These are phyloP conservation scores for Xylariaceae sp. DNA, from an alignment of 2,329 filamentous ascomycete genomes.

Conservation along the genomic window DNA sequence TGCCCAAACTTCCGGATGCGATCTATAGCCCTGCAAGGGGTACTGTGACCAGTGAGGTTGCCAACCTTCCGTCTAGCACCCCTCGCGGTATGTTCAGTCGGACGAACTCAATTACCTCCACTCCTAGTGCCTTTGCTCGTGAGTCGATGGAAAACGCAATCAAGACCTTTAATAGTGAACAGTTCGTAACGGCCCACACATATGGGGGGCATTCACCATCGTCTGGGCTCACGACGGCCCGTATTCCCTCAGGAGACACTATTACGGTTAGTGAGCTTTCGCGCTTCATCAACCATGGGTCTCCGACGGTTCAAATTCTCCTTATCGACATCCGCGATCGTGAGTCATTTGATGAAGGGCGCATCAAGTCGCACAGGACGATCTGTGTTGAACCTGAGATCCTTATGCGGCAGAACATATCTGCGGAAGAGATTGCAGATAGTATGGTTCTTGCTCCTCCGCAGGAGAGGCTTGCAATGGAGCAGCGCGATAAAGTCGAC, in stretches of 20 bases:
- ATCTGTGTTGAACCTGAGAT: constrained; percentile 88
- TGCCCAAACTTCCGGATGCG: constrained; percentile 73
- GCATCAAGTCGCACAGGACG: constrained; percentile 80
- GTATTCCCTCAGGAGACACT: constrained; percentile 56
- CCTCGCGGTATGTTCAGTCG: constrained; percentile 65
- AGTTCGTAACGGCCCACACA: constrained; percentile 39
- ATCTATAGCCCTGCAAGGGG: constrained; percentile 80
- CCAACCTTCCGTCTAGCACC: constrained; percentile 66
- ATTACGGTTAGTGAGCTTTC: constrained; percentile 73
- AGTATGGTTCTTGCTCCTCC: constrained; percentile 71
- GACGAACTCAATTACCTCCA: constrained; percentile 55
- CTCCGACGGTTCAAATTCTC: constrained; percentile 65
- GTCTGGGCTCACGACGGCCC: constrained; percentile 48
- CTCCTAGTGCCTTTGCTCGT: constrained; percentile 31
- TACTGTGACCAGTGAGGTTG: constrained; percentile 65
- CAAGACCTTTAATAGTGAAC: constrained; percentile 37
- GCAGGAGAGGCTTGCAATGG: constrained; percentile 77
- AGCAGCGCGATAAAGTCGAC: constrained; percentile 74
- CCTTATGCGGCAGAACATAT: constrained; percentile 68
- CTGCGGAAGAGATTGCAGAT: constrained; percentile 64
- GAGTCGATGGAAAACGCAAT: constrained; percentile 35
- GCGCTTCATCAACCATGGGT: constrained; percentile 63
- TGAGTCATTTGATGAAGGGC: constrained; percentile 81
- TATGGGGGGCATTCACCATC: constrained; percentile 36
- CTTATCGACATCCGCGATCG: constrained; percentile 85